Base-by-base conservation (phyloP, 2,329 filamentous ascomycete genomes). In the Verruconis gallopava region DNA sequence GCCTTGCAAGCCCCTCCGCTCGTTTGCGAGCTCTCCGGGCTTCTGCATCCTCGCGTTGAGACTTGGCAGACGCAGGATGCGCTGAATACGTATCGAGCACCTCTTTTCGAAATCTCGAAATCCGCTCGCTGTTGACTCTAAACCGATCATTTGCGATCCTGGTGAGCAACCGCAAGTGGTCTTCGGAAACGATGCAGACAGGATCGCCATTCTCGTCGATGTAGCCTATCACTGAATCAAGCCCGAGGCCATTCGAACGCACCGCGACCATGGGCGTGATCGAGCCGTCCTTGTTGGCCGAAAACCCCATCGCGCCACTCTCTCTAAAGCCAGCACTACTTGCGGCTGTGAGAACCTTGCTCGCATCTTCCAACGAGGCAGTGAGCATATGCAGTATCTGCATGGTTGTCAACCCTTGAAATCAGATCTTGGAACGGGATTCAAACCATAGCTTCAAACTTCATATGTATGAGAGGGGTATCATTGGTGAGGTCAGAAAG, bases 321-420 rank as follows among this genome's bases (percentile, higher is more conserved):
- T 96, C 89, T 12, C 89, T 78, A 56, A 95, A 95, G 0, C 89
- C 89, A 3, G 85, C 81, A 51, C 78, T 74, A 6, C 89, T 68
- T 2, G 83, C 88, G 35, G 82, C 83, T 9, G 77, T 71, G 12
- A 94, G 71, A 14, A 93, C 68, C 5, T 73, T 67, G 49, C 93
- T 81, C 3, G 89, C 85, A 51, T 89, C 75, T 11, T 72, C 62
- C 0, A 78, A 67, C 0, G 84, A 89, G 13, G 85, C 76, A 4
- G 85, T 78, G 52, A 93, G 72, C 34, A 96, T 70, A 51, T 96
- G 89, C 1, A 96, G 73, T 50, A 95, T 94, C 88, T 93, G 18
- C 13, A 18, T 40, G 37, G 63, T 46, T 55, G 57, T 51, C 44
- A 50, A 50, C 34, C n/a, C 38, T 39, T 6, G 38, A 43, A 19